A percentile compares a stretch with the other conserved stretches of the same genome.
These are phyloP conservation scores for Fistulina hepatica DNA, from an alignment of 1,284 basidiomycete species.

Conservation along the genomic window DNA sequence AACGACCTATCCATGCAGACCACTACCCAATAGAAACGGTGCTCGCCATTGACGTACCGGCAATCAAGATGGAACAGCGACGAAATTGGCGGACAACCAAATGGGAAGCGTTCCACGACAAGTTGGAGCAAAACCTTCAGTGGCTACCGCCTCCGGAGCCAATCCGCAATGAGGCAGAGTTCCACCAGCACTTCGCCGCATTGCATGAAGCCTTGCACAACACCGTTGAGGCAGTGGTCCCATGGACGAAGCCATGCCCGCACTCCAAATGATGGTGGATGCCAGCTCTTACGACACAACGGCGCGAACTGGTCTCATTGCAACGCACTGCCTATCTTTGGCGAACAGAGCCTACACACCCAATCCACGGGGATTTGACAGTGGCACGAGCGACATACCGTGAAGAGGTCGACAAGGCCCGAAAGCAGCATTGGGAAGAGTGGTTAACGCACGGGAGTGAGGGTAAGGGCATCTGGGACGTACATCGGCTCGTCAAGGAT, in stretches of 20 bases:
- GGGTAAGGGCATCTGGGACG: constrained; percentile 5
- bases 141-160: neutral
- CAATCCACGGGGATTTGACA: too few species aligned
- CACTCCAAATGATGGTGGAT: too few species aligned
- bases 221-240: too few species aligned
- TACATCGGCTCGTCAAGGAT: constrained; percentile 2
- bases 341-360: too few species aligned
- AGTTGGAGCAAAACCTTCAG: neutral
- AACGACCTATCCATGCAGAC: constrained; percentile 19
- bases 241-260: too few species aligned
- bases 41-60: constrained; percentile 10
- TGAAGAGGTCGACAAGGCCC: too few species aligned
- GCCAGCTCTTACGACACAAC: too few species aligned
- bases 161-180: neutral
- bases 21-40: constrained; percentile 22
- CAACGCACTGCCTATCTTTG: too few species aligned
- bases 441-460: too few species aligned
- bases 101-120: constrained; percentile 15
- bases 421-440: too few species aligned
- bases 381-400: too few species aligned
- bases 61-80: neutral
- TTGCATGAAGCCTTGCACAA: neutral
- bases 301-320: too few species aligned
- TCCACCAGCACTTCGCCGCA: constrained; percentile 1
- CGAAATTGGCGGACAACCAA: constrained; percentile 15